Evolutionary conservation across 2,329 filamentous ascomycete species (phyloP), one percentile per base, ranked within the genome.

Genomic region (Raffaelea arxii): DNA sequence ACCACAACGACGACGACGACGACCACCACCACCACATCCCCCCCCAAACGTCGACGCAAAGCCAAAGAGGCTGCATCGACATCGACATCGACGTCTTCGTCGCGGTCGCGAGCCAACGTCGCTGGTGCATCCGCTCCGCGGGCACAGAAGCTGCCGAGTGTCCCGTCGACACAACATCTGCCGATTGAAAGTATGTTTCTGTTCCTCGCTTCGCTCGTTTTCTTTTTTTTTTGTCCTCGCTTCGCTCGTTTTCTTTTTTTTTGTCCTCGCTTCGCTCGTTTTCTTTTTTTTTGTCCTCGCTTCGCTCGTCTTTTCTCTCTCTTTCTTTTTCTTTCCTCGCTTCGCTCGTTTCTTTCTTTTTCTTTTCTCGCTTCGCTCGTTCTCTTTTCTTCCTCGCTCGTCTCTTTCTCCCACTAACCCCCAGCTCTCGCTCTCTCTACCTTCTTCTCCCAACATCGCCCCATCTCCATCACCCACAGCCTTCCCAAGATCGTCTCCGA

Each of bases 381-480:
- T 39, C 21, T 46, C 35, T 53, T 53, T 52, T 60, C 55, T 44
- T 32, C 41, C 18, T 6, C 25, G 11, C 35, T n/a, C 2, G 30
- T 40, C 9, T 22, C 32, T 10, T 39, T n/a, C n/a, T n/a, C n/a
- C n/a, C n/a, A n/a, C n/a, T n/a, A n/a, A n/a, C 32, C 32, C 21
- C 18, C 46, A 97, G 92, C 94, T 59, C 76, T 97, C 51, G 83
- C 85, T 53, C 73, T 95, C 40, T 92, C 91, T 7, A 84, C 84
- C 43, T 97, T 98, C 74, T 97, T 97, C 72, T 94, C 90, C 52
- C 84, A 94, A 54, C 88, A 98, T 67, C 82, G 92, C 51, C 92
- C 92, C 40, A 91, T 98, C 59, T 94, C 88, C 46, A 80, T 96
- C 54, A 89, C 83, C 43, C 82, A 83, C 56, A 82, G 84, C 55